Conservation (phyloP, 805 yeast genomes). For the Metschnikowia noctiluminum region DNA sequence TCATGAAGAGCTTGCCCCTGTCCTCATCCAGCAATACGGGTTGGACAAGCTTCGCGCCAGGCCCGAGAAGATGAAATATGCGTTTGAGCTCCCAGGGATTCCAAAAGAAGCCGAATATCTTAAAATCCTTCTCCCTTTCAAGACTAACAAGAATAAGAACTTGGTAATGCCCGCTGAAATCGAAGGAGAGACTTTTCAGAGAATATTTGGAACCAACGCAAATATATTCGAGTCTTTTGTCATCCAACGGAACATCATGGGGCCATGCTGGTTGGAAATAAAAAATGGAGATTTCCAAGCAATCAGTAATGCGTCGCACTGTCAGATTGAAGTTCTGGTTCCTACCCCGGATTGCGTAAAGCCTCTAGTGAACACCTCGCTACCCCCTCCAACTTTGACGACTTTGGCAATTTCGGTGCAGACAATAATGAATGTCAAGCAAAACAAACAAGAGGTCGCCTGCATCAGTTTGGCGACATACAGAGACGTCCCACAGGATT, state of each 20-base stretch:
- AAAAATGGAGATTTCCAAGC: constrained; percentile 57
- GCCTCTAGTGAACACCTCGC: constrained; percentile 42
- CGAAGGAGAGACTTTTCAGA: constrained; percentile 72
- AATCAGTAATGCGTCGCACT: constrained; percentile 68
- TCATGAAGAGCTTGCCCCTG: constrained; percentile 69
- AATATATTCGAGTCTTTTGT: constrained; percentile 83
- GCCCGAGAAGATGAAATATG: constrained; percentile 73
- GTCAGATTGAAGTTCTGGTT: constrained; percentile 70
- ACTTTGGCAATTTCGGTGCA: constrained; percentile 75
- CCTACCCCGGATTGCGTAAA: constrained; percentile 44
- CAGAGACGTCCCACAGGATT: constrained; percentile 67
- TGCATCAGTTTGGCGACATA: constrained; percentile 76
- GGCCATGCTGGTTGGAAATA: constrained; percentile 94
- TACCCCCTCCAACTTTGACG: constrained; percentile 62
- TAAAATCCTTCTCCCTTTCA: constrained; percentile 71
- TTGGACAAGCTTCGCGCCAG: constrained; percentile 62
- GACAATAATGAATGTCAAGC: constrained; percentile 70
- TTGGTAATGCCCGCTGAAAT: constrained; percentile 56
- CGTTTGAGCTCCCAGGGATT: constrained; percentile 78
- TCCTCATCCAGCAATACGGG: constrained; percentile 61
- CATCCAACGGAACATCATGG: constrained; percentile 81
- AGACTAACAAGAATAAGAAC: constrained; percentile 53
- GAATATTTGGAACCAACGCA: constrained; percentile 75
- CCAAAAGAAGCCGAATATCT: constrained; percentile 80
- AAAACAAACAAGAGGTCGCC: constrained; percentile 81